A percentile compares a stretch with the other conserved stretches of the same genome.
phyloP scores from a whole-genome alignment of 1,284 basidiomycete species.

The Boletellus deceptivus region DNA sequence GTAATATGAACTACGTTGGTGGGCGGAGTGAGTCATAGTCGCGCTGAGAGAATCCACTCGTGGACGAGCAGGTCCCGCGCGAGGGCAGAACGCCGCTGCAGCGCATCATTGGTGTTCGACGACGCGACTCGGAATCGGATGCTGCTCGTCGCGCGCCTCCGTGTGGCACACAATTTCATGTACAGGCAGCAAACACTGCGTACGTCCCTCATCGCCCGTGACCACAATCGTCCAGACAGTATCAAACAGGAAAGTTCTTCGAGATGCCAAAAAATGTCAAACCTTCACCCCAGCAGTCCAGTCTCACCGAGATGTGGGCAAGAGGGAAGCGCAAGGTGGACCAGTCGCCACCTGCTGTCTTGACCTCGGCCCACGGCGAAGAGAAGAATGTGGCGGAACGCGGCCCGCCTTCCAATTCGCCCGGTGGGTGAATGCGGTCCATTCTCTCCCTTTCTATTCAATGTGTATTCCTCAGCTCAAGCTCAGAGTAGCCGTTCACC shows the following conservation, averaged over 20 bases:
- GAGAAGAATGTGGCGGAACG: conserved; percentile 32
- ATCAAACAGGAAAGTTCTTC: conserved; percentile 61
- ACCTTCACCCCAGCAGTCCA: conserved; percentile 67
- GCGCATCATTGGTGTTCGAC: no score
- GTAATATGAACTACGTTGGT: no score
- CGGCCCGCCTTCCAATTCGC: background rate
- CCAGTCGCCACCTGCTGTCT: conserved; percentile 17
- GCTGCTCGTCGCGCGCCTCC: conserved; percentile 22
- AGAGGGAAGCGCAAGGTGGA: conserved; percentile 35
- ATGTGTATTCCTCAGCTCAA: conserved; percentile 26
- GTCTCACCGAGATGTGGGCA: conserved; percentile 69
- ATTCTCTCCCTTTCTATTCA: conserved; percentile 5
- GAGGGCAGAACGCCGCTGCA: no score
- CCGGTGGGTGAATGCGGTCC: conserved; percentile 16
- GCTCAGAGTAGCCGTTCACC: conserved; percentile 42
- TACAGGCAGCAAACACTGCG: conserved; percentile 71
- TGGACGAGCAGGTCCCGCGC: no score
- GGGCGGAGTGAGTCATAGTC: no score
- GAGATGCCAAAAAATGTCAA: conserved; percentile 64
- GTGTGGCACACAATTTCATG: conserved; percentile 39
- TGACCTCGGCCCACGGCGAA: conserved; percentile 23
- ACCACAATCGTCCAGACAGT: conserved; percentile 1
- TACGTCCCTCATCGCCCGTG: conserved; percentile 26
- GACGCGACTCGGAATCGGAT: conserved; percentile 5
- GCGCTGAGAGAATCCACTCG: no score